Percentiles rank a stretch among this genome's conserved stretches.
These are phyloP conservation scores for Chlorella variabilis DNA, from an alignment of 163 green algal species.

Conservation along the genomic window DNA sequence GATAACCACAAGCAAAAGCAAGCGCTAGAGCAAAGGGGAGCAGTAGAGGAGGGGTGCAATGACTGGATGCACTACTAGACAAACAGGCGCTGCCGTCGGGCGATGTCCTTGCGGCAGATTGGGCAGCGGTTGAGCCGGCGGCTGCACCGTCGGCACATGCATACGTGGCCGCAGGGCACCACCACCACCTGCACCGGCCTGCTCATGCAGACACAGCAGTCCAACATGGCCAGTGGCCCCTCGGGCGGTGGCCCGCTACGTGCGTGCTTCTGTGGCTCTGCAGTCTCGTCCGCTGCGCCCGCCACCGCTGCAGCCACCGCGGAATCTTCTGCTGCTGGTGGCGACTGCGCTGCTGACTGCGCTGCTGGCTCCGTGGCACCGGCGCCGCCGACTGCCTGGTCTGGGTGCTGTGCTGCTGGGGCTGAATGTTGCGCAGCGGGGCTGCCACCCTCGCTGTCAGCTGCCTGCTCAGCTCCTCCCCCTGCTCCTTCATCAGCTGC, in stretches of 20 bases:
- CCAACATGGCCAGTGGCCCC: slow-evolving; percentile 34
- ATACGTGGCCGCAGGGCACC: slow-evolving; percentile 82
- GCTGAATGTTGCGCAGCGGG: background rate
- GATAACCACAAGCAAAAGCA: too few species aligned
- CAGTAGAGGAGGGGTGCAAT: too few species aligned
- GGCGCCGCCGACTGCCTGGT: background rate
- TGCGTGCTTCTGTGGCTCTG: background rate
- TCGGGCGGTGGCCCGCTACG: background rate
- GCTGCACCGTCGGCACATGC: slow-evolving; percentile 76
- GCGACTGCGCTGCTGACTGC: background rate
- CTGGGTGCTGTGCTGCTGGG: background rate
- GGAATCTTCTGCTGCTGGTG: background rate
- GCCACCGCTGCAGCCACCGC: background rate
- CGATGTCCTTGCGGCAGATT: slow-evolving; percentile 75
- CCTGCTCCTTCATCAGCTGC: background rate
- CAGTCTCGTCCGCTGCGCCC: background rate
- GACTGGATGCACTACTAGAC: too few species aligned
- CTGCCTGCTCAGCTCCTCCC: background rate
- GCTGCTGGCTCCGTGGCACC: background rate
- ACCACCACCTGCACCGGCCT: slow-evolving; percentile 72
- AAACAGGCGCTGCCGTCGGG: slow-evolving; percentile 77
- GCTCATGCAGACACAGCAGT: slow-evolving; percentile 68
- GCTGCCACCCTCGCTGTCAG: background rate
- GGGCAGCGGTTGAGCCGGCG: slow-evolving; percentile 71
- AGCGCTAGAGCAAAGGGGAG: too few species aligned